phyloP scores from a whole-genome alignment of 202 grass and related monocot genomes.

The Saccharum hybrid region DNA sequence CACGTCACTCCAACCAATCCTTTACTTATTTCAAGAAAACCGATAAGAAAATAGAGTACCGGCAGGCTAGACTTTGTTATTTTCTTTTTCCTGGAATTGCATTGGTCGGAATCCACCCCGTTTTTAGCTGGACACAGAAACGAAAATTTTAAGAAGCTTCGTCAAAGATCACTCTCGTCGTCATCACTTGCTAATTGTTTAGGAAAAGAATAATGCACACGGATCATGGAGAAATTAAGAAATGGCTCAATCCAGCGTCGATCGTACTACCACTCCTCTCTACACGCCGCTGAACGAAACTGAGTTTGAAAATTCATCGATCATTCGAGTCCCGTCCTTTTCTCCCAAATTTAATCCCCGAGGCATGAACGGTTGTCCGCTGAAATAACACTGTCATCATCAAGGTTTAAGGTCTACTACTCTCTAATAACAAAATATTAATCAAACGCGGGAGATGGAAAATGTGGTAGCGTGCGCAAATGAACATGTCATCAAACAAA shows the following conservation, averaged over 20 bases:
- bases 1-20: background rate
- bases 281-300: background rate
- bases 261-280: background rate
- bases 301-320: conserved; percentile 26
- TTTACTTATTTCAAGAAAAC: background rate
- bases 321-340: conserved; percentile 24
- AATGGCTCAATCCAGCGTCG: background rate
- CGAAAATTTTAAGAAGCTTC: background rate
- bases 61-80: conserved; percentile 38
- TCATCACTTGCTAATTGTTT: background rate
- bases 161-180: background rate
- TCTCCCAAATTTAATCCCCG: background rate
- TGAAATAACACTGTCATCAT: background rate
- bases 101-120: background rate
- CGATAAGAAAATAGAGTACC: conserved; percentile 12
- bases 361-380: background rate
- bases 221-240: background rate
- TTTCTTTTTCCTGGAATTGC: background rate
- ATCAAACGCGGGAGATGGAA: background rate
- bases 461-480: background rate
- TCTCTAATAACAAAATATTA: background rate
- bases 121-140: background rate
- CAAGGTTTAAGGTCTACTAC: background rate
- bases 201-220: background rate
- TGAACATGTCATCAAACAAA: conserved; percentile 7